Evolutionary conservation across 208 protist species (phyloP).

Genomic region (Acanthamoeba culbertsoni): DNA sequence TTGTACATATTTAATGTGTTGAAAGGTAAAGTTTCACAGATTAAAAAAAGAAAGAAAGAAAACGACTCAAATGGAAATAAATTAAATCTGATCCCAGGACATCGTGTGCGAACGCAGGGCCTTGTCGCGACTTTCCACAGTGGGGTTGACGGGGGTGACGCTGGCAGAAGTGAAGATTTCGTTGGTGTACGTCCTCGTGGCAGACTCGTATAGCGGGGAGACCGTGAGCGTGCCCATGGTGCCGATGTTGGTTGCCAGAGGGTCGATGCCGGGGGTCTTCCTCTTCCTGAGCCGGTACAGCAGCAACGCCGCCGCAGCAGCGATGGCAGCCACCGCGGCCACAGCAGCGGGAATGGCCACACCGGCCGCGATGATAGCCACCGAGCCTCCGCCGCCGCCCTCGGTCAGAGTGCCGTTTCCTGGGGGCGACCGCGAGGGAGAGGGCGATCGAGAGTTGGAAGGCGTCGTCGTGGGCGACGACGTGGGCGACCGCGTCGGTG

Average conservation of each 20-base stretch:
- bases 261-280: background rate
- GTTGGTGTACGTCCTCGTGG: background rate
- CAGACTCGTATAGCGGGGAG: background rate
- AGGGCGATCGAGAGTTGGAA: background rate
- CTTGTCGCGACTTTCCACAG: background rate
- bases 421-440: background rate
- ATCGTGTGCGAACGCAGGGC: background rate
- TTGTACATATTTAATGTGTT: too few species aligned
- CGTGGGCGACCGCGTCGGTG: background rate
- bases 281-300: background rate
- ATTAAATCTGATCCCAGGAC: slow-evolving; percentile 1
- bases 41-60: too few species aligned
- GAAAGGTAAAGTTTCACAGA: too few species aligned
- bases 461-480: background rate
- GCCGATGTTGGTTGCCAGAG: background rate
- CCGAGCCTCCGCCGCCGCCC: background rate
- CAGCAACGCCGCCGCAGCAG: background rate
- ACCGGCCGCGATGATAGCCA: background rate
- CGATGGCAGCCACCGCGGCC: background rate
- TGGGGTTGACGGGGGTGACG: background rate
- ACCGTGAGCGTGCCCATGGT: background rate
- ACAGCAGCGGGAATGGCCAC: background rate
- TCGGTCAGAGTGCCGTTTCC: background rate
- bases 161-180: background rate
- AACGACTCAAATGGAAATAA: too few species aligned